Evolutionary conservation across 305 asterid species (phyloP).

Genomic region (Solanum hybrid): DNA sequence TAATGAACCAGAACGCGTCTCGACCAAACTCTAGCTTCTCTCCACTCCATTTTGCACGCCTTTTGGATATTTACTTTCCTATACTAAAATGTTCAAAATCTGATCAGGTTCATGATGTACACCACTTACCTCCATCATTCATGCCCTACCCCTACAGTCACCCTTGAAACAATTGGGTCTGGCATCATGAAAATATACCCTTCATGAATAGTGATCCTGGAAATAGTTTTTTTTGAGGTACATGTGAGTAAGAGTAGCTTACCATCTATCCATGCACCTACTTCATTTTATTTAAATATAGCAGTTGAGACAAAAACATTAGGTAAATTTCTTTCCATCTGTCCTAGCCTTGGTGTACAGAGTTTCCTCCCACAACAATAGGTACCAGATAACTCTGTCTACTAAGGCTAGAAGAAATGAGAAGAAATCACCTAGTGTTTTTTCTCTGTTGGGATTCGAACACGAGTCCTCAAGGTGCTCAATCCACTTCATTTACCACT

Average conservation of each 20-base stretch:
- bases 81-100: not conserved
- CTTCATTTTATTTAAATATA: not conserved
- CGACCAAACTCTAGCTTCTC: not conserved
- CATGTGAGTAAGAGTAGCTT: not conserved
- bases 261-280: not conserved
- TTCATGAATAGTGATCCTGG: not conserved
- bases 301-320: not conserved
- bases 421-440: not conserved
- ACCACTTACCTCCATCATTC: not conserved
- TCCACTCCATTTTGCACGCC: not conserved
- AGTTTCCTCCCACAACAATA: not conserved
- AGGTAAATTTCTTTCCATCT: not conserved
- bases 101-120: not conserved
- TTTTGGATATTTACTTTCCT: not conserved
- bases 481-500: not conserved
- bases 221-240: not conserved
- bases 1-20: not conserved
- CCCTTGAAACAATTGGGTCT: not conserved
- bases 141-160: not conserved
- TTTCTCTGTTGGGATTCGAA: not conserved
- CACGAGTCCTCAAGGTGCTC: not conserved
- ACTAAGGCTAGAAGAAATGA: not conserved
- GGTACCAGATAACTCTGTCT: not conserved
- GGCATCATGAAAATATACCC: not conserved
- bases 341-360: not conserved